Percentiles rank a stretch among this genome's conserved stretches.
These are phyloP conservation scores for Saccharomyces hybrid DNA, from an alignment of 1,139 yeast genomes.

Conservation along the genomic window DNA sequence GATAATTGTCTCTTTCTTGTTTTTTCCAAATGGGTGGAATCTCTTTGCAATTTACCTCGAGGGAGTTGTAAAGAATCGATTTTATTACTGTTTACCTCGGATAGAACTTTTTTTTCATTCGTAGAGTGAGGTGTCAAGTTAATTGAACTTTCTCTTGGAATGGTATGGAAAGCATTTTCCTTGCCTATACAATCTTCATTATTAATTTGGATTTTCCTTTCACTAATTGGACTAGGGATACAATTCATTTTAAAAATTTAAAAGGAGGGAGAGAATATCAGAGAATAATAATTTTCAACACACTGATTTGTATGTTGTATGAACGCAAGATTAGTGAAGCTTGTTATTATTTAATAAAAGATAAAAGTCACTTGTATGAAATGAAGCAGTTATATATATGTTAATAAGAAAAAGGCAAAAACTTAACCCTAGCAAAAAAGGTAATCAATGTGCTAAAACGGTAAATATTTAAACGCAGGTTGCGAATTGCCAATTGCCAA, in stretches of 20 bases:
- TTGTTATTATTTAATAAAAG: not conserved
- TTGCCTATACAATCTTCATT: not conserved
- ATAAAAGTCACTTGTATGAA: not conserved
- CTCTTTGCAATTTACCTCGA: not conserved
- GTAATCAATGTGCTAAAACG: not conserved
- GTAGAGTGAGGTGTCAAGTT: not conserved
- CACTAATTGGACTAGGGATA: not conserved
- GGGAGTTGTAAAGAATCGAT: not conserved
- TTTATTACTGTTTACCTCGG: not conserved
- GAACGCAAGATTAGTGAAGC: not conserved
- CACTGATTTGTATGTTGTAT: not conserved
- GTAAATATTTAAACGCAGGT: not conserved
- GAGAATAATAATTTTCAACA: not conserved
- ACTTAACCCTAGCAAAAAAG: not conserved
- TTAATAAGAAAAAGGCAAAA: not conserved
- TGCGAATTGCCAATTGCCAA: constrained; percentile 1
- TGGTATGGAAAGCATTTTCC: not conserved
- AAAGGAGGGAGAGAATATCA: not conserved
- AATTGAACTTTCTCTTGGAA: not conserved
- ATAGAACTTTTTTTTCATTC: not conserved
- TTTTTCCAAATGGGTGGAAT: not conserved
- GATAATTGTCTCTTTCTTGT: not conserved
- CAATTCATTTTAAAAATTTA: not conserved
- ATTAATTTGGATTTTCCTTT: not conserved
- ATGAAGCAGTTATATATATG: not conserved